Conservation (phyloP, 2,329 filamentous ascomycete species). For the Diaporthe amygdali region DNA sequence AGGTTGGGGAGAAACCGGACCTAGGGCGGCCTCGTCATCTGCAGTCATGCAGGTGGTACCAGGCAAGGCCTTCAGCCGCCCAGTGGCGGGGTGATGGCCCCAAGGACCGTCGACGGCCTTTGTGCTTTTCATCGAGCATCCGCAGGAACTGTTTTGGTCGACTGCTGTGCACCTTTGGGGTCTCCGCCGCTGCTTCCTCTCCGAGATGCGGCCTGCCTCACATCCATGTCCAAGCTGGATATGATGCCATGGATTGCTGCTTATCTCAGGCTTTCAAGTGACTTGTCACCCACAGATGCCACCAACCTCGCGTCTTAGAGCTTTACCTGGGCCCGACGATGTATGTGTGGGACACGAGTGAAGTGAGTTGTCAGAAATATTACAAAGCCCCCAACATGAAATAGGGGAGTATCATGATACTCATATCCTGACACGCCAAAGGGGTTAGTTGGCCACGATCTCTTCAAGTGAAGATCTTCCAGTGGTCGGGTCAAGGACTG, state of each 20-base stretch:
- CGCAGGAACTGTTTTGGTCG: not conserved
- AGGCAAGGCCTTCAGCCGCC: not conserved
- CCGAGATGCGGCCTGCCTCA: not conserved
- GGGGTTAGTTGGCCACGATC: not conserved
- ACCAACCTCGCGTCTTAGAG: not conserved
- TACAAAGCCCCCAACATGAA: not conserved
- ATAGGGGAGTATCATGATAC: not conserved
- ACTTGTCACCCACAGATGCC: not conserved
- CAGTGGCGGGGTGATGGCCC: not conserved
- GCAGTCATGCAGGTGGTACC: not conserved
- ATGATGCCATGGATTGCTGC: not conserved
- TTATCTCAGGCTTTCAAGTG: not conserved
- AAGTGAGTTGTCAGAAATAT: not conserved
- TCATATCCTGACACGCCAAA: not conserved
- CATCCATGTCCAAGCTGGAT: not conserved
- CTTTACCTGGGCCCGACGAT: not conserved
- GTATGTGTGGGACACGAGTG: not conserved
- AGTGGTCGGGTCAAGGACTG: no score
- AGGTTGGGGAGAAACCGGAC: not conserved
- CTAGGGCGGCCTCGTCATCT: not conserved
- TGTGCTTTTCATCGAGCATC: not conserved
- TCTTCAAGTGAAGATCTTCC: not conserved
- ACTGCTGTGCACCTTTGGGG: not conserved
- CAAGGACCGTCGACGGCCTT: not conserved
- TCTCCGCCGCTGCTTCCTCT: not conserved